phyloP scores from a whole-genome alignment of 805 yeast species.

The Metschnikowia sp. region DNA sequence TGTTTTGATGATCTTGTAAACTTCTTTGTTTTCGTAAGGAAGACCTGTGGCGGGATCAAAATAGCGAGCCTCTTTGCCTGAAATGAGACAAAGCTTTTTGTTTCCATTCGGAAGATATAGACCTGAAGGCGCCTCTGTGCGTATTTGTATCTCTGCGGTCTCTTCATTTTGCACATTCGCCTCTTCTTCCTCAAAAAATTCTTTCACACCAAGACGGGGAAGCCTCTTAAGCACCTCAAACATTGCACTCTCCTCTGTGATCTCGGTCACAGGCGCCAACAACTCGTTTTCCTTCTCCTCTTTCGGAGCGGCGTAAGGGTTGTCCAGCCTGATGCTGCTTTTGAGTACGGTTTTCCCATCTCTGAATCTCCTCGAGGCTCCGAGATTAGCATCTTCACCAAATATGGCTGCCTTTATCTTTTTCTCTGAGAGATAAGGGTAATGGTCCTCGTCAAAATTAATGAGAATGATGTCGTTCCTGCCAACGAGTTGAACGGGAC shows the following conservation, averaged over 20 bases:
- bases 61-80: constrained; percentile 77
- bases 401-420: constrained; percentile 43
- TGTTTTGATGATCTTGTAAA: constrained; percentile 60
- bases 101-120: constrained; percentile 67
- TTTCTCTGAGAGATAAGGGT: constrained; percentile 20
- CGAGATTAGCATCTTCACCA: constrained; percentile 55
- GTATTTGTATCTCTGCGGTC: constrained; percentile 41
- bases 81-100: constrained; percentile 65
- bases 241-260: constrained; percentile 35
- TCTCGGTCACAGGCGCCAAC: constrained; percentile 31
- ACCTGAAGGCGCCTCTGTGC: constrained; percentile 73
- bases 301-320: constrained; percentile 34
- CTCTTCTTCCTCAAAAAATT: constrained; percentile 41
- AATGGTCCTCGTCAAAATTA: constrained; percentile 40
- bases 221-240: constrained; percentile 44
- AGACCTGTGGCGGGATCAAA: constrained; percentile 86
- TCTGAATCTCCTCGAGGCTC: constrained; percentile 51
- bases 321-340: constrained; percentile 33
- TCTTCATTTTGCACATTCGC: constrained; percentile 40
- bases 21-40: constrained; percentile 79
- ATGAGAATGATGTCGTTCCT: constrained; percentile 53
- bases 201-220: constrained; percentile 62
- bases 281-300: constrained; percentile 32
- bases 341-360: constrained; percentile 48
- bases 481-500: constrained; percentile 64